Base-by-base conservation (phyloP, 2,329 filamentous ascomycete genomes). In the Pyrenophora tritici-repentis region DNA sequence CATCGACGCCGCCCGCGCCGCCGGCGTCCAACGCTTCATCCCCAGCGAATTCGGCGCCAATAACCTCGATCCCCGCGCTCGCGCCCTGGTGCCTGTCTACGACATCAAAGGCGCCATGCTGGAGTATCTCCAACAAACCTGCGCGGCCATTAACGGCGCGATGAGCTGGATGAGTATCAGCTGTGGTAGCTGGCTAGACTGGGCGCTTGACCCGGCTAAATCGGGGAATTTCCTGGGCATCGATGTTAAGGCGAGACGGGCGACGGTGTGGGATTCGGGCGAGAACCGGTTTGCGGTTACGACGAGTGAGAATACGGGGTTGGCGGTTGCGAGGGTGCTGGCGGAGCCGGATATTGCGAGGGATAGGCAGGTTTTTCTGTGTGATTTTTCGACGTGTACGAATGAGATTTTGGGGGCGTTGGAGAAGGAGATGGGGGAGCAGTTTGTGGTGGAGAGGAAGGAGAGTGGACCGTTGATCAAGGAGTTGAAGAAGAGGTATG, bases 1-100 rank as follows among this genome's bases (percentile, higher is more conserved):
- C 16, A 67, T 78, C 39, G 73, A 77, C 42, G 76, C 74, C 3
- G 67, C 75, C 13, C 58, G 75, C 32, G 66, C 71, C 1, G 73
- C 73, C 1, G 73, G 73, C 10, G 74, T 77, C 1, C 64, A 67
- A 37, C 68, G 73, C 18, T 70, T 76, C 54, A 67, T 78, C 31
- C 75, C 75, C 1, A 65, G 64, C 6, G 75, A 76, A 49, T 78
- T 70, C 51, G 75, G 74, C 43, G 58, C 65, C 29, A 69, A 78
- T 46, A 68, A 71, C n/a, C 53, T 61, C 5, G 73, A 76, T 52
- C 56, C 63, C 0, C 59, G 64, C 2, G 59, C 66, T 1, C 47
- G 58, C 3, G 51, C 42, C 2, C 48, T 78, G 4, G 57, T 60
- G 17, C 75, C 75, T 0, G 69, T 75, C 6, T 78, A 69, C 51